These are phyloP conservation scores for Fusarium scirpi DNA, from an alignment of 2,329 filamentous ascomycete genomes.

Conservation along the genomic window DNA sequence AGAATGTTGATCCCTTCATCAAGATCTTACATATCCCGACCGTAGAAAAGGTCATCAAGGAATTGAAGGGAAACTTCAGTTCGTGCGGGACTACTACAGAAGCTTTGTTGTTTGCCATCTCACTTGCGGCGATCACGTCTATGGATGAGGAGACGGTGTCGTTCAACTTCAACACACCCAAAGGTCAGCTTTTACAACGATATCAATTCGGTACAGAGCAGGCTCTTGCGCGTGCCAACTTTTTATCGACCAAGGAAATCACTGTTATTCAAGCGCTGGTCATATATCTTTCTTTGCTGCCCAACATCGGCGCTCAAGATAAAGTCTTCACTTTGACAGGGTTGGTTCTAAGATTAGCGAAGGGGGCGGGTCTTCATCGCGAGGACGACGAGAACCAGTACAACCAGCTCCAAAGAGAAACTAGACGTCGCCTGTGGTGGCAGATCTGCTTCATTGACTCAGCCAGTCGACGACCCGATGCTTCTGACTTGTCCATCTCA, in stretches of 20 bases:
- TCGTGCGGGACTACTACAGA: slow-evolving; percentile 31
- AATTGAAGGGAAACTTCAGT: slow-evolving; percentile 38
- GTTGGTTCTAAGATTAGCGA: slow-evolving; percentile 43
- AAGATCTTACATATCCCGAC: slow-evolving; percentile 47
- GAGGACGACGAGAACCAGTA: background rate
- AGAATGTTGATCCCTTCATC: slow-evolving; percentile 50
- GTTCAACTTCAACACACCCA: slow-evolving; percentile 35
- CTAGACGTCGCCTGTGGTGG: slow-evolving; percentile 46
- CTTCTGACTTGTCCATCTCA: slow-evolving; percentile 38
- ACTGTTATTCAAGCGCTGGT: slow-evolving; percentile 44
- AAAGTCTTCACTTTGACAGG: slow-evolving; percentile 46
- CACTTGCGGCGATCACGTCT: slow-evolving; percentile 45
- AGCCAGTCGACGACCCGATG: slow-evolving; percentile 13
- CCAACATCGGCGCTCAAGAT: slow-evolving; percentile 36
- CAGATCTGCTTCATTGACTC: slow-evolving; percentile 49
- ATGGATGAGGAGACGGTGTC: slow-evolving; percentile 39
- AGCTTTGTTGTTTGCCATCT: slow-evolving; percentile 47
- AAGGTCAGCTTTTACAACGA: slow-evolving; percentile 27
- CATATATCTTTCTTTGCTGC: slow-evolving; percentile 44
- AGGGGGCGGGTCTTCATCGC: slow-evolving; percentile 35
- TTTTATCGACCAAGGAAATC: slow-evolving; percentile 41
- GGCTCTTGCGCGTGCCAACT: slow-evolving; percentile 41
- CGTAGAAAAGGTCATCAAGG: slow-evolving; percentile 33
- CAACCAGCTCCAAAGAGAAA: slow-evolving; percentile 31
- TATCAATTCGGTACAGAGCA: slow-evolving; percentile 44